Conservation (phyloP, 441 rosid genomes). For the Gossypium schwendimanii region DNA sequence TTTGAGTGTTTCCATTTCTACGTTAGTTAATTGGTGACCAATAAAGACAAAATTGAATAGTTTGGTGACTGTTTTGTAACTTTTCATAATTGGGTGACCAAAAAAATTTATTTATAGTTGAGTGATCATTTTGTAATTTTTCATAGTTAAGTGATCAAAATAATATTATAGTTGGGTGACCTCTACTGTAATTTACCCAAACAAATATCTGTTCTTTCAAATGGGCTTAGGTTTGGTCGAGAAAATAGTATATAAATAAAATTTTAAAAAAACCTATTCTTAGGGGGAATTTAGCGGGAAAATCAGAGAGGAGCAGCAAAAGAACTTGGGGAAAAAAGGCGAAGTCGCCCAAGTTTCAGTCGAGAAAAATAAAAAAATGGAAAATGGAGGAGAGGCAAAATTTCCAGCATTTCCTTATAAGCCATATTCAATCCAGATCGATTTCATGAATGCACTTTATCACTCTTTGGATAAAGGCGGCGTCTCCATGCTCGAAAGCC, state of each 20-base stretch:
- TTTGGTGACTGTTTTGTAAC: too few relatives aligned
- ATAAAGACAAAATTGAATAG: too few relatives aligned
- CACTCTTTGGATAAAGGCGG: conserved; percentile 69
- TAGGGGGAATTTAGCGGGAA: conserved; percentile 10
- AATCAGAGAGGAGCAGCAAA: not conserved
- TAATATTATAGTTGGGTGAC: too few relatives aligned
- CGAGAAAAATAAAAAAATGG: conserved; percentile 20
- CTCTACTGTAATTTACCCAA: too few relatives aligned
- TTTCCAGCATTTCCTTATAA: conserved; percentile 66
- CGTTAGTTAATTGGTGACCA: too few relatives aligned
- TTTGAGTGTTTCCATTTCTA: too few relatives aligned
- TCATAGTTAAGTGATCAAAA: too few relatives aligned
- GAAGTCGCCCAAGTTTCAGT: not conserved
- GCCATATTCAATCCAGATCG: conserved; percentile 70
- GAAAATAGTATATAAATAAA: too few relatives aligned
- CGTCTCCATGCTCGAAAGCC: conserved; percentile 93
- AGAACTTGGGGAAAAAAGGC: not conserved
- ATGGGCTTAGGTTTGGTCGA: not conserved
- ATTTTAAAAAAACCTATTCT: not conserved
- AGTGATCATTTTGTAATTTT: too few relatives aligned
- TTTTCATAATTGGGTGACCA: too few relatives aligned
- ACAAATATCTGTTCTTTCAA: not conserved
- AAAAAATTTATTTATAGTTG: too few relatives aligned
- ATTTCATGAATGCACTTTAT: conserved; percentile 83
- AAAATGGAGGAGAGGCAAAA: conserved; percentile 25